Conservation (phyloP, 2,329 filamentous ascomycete species). For the Aspergillus sp. region DNA sequence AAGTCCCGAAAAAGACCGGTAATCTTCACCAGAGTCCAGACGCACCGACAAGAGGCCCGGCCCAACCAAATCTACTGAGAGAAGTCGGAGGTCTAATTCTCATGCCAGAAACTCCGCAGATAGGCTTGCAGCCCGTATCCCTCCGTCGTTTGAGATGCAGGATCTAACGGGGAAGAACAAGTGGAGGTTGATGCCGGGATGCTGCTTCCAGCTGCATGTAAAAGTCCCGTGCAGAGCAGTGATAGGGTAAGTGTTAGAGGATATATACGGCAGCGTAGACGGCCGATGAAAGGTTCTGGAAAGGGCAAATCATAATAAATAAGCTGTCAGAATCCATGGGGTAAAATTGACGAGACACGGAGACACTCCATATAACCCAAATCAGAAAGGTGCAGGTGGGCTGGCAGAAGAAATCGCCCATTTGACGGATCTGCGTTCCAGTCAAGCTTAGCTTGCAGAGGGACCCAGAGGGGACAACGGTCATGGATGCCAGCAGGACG, state of each 20-base stretch:
- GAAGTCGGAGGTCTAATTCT: neutral
- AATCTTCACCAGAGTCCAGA: constrained; percentile 4
- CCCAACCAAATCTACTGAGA: constrained; percentile 6
- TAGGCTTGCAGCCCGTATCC: neutral
- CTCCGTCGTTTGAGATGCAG: constrained; percentile 8
- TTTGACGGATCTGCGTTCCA: constrained; percentile 28
- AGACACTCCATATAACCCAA: constrained; percentile 19
- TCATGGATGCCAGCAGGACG: constrained; percentile 18
- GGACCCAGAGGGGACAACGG: constrained; percentile 19
- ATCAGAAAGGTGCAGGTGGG: constrained; percentile 24
- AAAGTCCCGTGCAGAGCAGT: constrained; percentile 14
- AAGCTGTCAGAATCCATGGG: constrained; percentile 9
- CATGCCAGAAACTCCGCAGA: neutral
- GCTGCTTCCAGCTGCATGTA: constrained; percentile 14
- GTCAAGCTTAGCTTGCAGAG: constrained; percentile 30
- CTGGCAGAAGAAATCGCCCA: constrained; percentile 23
- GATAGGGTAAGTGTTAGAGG: constrained; percentile 13
- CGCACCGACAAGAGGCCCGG: constrained; percentile 1
- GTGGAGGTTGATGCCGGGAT: constrained; percentile 12
- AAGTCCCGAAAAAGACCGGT: constrained; percentile 1
- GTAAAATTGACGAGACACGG: constrained; percentile 16
- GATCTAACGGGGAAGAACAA: constrained; percentile 6
- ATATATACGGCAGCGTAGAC: constrained; percentile 15
- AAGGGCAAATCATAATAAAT: constrained; percentile 15
- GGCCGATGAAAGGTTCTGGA: constrained; percentile 24